These are phyloP conservation scores for Boletus putidus DNA, from an alignment of 1,284 basidiomycete species.

Conservation along the genomic window DNA sequence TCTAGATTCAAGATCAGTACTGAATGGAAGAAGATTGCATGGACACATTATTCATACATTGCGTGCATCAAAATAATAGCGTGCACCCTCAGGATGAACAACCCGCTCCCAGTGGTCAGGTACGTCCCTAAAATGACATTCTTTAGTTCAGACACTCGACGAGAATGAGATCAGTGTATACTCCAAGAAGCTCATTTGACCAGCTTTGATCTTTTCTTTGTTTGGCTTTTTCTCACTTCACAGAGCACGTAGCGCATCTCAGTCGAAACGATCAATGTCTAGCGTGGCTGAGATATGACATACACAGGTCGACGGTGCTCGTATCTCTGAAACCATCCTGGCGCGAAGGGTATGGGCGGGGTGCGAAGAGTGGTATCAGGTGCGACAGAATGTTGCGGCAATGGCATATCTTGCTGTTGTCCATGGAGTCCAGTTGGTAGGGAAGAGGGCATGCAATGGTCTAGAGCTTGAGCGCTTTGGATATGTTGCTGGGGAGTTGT, in stretches of 20 bases:
- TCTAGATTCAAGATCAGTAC: not conserved
- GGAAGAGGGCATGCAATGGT: not conserved
- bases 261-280: not conserved
- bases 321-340: not conserved
- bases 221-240: not conserved
- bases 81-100: conserved; percentile 1
- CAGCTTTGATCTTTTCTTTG: not conserved
- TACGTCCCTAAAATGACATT: not conserved
- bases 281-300: not conserved
- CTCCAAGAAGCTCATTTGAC: not conserved
- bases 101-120: not conserved
- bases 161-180: not conserved
- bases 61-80: not conserved
- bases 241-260: not conserved
- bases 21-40: not conserved
- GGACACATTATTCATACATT: not conserved
- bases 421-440: not conserved
- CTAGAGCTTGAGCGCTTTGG: not conserved
- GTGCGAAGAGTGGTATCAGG: not conserved
- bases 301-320: not conserved
- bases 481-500: not conserved
- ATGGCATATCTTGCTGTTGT: too few relatives aligned
- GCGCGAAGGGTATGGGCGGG: not conserved
- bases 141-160: not conserved
- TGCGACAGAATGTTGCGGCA: not conserved